Percentiles rank a stretch among this genome's conserved stretches.
These are phyloP conservation scores for Skeletonema tropicum DNA, from an alignment of 108 stramenopile species.

Conservation along the genomic window DNA sequence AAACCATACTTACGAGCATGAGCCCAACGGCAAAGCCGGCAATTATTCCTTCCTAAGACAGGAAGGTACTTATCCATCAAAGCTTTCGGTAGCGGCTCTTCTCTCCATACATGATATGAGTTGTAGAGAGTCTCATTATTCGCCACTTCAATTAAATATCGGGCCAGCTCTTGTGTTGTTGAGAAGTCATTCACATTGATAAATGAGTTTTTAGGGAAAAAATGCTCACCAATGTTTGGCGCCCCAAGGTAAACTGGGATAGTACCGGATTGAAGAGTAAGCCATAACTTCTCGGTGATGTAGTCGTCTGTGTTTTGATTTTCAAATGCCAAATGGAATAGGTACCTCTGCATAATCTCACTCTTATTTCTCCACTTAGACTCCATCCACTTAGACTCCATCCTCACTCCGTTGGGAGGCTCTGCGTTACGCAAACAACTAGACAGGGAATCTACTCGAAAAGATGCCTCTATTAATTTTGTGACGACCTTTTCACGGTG, in stretches of 20 bases:
- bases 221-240: constrained; percentile 64
- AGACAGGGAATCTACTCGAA: constrained; percentile 67
- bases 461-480: constrained; percentile 26
- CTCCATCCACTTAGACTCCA: too few relatives aligned
- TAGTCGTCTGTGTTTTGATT: constrained; percentile 59
- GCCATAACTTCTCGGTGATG: constrained; percentile 75
- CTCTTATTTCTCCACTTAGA: constrained; percentile 33
- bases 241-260: constrained; percentile 76
- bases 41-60: constrained; percentile 51
- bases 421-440: constrained; percentile 67
- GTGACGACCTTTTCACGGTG: constrained; percentile 61
- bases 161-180: constrained; percentile 41
- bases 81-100: constrained; percentile 44
- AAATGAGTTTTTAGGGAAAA: constrained; percentile 56
- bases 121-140: constrained; percentile 63
- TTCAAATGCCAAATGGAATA: constrained; percentile 74
- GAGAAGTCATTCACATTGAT: constrained; percentile 64
- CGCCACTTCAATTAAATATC: constrained; percentile 55
- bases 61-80: constrained; percentile 59
- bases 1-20: constrained; percentile 68
- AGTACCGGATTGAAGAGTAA: constrained; percentile 60
- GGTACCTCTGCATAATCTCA: constrained; percentile 55
- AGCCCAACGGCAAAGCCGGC: constrained; percentile 73
- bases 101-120: constrained; percentile 72
- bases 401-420: constrained; percentile 45